A percentile compares a stretch with the other conserved stretches of the same genome.
These are phyloP conservation scores for Viola odorata DNA, from an alignment of 345 rosid species.

Conservation along the genomic window DNA sequence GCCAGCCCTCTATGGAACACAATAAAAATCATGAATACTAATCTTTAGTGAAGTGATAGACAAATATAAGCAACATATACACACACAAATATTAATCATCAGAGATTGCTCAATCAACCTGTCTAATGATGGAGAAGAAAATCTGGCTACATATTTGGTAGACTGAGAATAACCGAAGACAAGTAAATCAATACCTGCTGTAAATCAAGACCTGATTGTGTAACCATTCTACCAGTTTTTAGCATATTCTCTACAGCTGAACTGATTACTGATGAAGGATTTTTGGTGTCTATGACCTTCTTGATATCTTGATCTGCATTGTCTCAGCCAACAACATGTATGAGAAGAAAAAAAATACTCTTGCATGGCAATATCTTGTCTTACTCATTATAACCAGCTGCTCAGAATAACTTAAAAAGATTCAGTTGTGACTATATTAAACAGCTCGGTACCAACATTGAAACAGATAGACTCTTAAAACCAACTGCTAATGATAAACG, in stretches of 20 bases:
- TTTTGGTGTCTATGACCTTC: conserved; percentile 52
- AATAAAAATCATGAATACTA: not conserved
- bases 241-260: conserved; percentile 59
- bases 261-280: conserved; percentile 47
- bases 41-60: conserved; percentile 5
- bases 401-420: no score
- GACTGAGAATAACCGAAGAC: not conserved
- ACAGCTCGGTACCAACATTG: not conserved
- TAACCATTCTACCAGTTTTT: conserved; percentile 64
- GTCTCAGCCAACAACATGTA: conserved; percentile 8
- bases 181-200: conserved; percentile 56
- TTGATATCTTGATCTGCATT: conserved; percentile 60
- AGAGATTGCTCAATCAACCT: no score
- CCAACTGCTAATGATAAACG: not conserved
- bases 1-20: conserved; percentile 63
- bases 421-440: not conserved
- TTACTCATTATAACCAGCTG: no score
- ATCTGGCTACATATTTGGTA: not conserved
- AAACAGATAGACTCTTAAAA: not conserved
- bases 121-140: no score
- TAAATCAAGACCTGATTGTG: conserved; percentile 80
- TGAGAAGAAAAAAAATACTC: not conserved
- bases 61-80: conserved; percentile 10
- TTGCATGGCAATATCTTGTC: no score
- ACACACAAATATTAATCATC: not conserved